Evolutionary conservation across 2,329 filamentous ascomycete species (phyloP).

Genomic region (Harringtonia lauricola): DNA sequence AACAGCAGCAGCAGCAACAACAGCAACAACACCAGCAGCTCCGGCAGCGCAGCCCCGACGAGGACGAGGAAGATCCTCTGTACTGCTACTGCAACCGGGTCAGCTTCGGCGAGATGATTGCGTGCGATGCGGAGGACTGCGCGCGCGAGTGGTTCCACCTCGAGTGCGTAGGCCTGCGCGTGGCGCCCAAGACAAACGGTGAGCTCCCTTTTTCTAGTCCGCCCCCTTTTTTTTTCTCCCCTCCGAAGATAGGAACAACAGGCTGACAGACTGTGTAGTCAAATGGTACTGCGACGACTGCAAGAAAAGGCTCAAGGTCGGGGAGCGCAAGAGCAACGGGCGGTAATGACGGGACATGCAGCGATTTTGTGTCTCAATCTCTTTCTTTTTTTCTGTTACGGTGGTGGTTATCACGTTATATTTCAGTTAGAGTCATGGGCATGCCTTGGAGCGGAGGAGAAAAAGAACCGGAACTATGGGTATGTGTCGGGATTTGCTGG

Average conservation of each 20-base stretch:
- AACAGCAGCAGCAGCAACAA: slow-evolving; percentile 1
- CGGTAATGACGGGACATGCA: slow-evolving; percentile 24
- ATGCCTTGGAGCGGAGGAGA: no score
- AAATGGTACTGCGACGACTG: slow-evolving; percentile 80
- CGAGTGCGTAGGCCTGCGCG: slow-evolving; percentile 68
- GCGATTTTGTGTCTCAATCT: background rate
- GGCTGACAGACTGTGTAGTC: slow-evolving; percentile 29
- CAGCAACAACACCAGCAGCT: slow-evolving; percentile 6
- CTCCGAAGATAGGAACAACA: background rate
- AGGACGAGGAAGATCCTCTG: slow-evolving; percentile 57
- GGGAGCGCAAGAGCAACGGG: slow-evolving; percentile 39
- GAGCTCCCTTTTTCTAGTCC: slow-evolving; percentile 27
- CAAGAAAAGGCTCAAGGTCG: slow-evolving; percentile 51
- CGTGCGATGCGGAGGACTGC: slow-evolving; percentile 64
- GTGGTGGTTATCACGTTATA: no score
- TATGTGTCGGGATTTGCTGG: no score
- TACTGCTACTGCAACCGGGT: slow-evolving; percentile 75
- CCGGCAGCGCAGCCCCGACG: slow-evolving; percentile 34
- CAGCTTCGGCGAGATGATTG: slow-evolving; percentile 78
- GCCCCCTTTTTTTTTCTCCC: background rate
- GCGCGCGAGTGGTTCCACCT: slow-evolving; percentile 76
- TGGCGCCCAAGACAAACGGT: slow-evolving; percentile 68
- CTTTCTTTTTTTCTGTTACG: background rate
- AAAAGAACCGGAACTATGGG: no score
- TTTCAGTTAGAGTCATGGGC: no score